These are phyloP conservation scores for Cardiospermum halicacabum DNA, from an alignment of 345 rosid species.

Conservation along the genomic window DNA sequence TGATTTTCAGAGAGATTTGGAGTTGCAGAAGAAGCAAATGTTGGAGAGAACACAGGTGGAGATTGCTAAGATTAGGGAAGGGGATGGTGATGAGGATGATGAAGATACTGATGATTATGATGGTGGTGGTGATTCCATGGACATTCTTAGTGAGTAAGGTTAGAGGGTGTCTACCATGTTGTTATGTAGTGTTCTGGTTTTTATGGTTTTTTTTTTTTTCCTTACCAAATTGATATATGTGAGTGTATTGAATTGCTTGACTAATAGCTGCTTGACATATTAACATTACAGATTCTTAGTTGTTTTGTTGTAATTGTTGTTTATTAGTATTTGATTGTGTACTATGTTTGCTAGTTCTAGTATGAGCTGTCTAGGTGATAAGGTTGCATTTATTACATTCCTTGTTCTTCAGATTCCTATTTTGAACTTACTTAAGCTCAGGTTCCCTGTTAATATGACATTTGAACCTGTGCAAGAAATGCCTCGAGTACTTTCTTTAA, in stretches of 20 bases:
- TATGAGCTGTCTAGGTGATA: neutral
- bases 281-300: conserved; percentile 1
- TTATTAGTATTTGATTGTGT: conserved; percentile 4
- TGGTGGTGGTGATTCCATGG: conserved; percentile 24
- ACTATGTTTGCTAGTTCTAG: conserved; percentile 5
- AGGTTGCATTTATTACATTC: neutral
- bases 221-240: neutral
- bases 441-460: neutral
- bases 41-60: conserved; percentile 44
- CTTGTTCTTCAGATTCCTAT: neutral
- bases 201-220: neutral
- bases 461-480: conserved; percentile 1
- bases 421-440: neutral
- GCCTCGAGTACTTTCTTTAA: neutral
- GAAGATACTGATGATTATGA: conserved; percentile 18
- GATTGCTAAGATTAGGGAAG: conserved; percentile 46
- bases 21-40: conserved; percentile 52
- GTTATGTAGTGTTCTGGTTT: no score
- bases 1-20: conserved; percentile 44
- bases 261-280: conserved; percentile 1
- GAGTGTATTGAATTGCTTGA: conserved; percentile 10
- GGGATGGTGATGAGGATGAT: conserved; percentile 14
- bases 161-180: conserved; percentile 11
- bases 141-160: conserved; percentile 21
- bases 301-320: neutral